Conservation (phyloP, 129 eudicot genomes). For the Saussurea involucrata region DNA sequence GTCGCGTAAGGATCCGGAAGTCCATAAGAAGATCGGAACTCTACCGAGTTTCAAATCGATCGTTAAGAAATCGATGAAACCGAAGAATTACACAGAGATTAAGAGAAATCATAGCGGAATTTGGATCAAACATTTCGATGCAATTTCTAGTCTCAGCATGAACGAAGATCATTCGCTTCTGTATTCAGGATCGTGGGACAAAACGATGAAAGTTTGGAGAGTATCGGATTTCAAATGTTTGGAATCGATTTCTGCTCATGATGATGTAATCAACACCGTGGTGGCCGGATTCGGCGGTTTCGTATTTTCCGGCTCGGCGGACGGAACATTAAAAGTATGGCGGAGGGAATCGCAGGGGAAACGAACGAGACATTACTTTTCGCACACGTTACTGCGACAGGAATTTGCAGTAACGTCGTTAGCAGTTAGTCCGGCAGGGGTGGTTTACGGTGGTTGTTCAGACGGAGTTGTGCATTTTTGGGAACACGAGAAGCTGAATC, state of each 20-base stretch:
- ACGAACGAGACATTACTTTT: constrained; percentile 56
- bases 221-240: constrained; percentile 58
- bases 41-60: constrained; percentile 49
- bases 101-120: constrained; percentile 34
- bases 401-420: constrained; percentile 78
- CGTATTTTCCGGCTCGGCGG: constrained; percentile 72
- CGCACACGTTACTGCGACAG: constrained; percentile 52
- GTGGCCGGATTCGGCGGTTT: constrained; percentile 61
- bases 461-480: constrained; percentile 70
- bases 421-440: constrained; percentile 32
- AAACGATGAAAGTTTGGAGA: constrained; percentile 72
- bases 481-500: constrained; percentile 41
- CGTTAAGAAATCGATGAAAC: constrained; percentile 46
- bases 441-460: constrained; percentile 64
- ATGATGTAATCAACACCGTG: constrained; percentile 66
- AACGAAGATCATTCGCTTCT: constrained; percentile 51
- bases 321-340: constrained; percentile 73
- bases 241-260: constrained; percentile 65
- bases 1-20: constrained; percentile 41
- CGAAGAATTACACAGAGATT: constrained; percentile 40
- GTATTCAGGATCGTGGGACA: constrained; percentile 81
- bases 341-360: constrained; percentile 59
- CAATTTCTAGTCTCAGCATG: constrained; percentile 57
- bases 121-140: constrained; percentile 74
- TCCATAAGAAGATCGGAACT: constrained; percentile 53